Percentiles rank a stretch among this genome's conserved stretches.
These are phyloP conservation scores for Colletotrichum sp. DNA, from an alignment of 2,329 filamentous ascomycete genomes.

Conservation along the genomic window DNA sequence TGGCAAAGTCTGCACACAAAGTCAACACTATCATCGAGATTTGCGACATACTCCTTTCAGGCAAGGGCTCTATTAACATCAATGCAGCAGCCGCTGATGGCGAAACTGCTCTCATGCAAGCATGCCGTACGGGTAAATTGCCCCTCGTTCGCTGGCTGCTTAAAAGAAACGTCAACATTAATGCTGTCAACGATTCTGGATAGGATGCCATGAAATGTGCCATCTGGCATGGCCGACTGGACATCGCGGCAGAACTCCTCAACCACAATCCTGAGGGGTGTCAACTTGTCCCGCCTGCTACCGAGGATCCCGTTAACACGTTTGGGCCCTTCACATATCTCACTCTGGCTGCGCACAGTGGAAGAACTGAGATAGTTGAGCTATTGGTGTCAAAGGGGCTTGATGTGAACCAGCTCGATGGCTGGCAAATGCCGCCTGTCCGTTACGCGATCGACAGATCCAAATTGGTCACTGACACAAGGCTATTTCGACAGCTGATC, in stretches of 20 bases:
- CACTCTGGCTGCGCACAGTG: not conserved
- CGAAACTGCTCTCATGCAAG: not conserved
- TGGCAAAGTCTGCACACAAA: not conserved
- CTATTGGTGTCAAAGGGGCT: not conserved
- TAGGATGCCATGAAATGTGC: not conserved
- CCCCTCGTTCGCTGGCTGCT: not conserved
- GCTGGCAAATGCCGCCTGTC: not conserved
- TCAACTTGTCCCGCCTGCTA: not conserved
- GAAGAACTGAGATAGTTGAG: not conserved
- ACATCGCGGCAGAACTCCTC: not conserved
- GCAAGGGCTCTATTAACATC: accelerated
- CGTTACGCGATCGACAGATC: not conserved
- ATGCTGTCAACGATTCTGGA: not conserved
- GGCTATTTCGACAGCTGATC: not conserved
- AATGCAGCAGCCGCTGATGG: not conserved
- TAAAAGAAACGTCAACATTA: accelerated
- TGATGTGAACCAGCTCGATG: not conserved
- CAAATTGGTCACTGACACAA: not conserved
- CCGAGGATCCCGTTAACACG: accelerated
- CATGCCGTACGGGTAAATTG: not conserved
- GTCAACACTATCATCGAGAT: accelerated
- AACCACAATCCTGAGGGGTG: not conserved
- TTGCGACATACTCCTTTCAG: not conserved
- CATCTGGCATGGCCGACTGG: not conserved
- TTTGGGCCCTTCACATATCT: not conserved